These are phyloP conservation scores for Sicyos baderoa DNA, from an alignment of 306 rosid species.

Conservation along the genomic window DNA sequence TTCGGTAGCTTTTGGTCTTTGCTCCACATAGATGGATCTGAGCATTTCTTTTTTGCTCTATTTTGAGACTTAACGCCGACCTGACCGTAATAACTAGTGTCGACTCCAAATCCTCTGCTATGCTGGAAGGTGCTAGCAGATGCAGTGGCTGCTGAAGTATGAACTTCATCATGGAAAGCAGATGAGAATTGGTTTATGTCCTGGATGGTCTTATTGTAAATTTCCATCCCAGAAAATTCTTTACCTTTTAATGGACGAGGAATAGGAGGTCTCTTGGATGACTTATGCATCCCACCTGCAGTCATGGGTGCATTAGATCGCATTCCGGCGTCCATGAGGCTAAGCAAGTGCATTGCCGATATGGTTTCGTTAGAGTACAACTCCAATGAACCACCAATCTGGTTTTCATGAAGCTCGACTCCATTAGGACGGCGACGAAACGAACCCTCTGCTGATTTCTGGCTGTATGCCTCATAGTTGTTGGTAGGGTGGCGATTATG, in stretches of 20 bases:
- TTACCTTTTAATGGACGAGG: slow-evolving; percentile 42
- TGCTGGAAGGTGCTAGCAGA: slow-evolving; percentile 46
- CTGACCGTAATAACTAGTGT: slow-evolving; percentile 32
- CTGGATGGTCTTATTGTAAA: slow-evolving; percentile 37
- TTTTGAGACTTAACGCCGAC: slow-evolving; percentile 40
- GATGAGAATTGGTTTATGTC: slow-evolving; percentile 36
- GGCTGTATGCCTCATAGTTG: slow-evolving; percentile 43
- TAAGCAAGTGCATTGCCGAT: slow-evolving; percentile 98
- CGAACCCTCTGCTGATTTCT: slow-evolving; percentile 46
- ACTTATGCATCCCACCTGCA: slow-evolving; percentile 37
- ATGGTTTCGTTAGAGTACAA: slow-evolving; percentile 79
- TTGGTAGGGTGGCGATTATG: slow-evolving; percentile 39
- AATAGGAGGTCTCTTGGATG: slow-evolving; percentile 48
- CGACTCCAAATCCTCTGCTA: slow-evolving; percentile 30
- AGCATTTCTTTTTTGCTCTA: slow-evolving; percentile 45
- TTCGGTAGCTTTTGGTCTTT: slow-evolving; percentile 30
- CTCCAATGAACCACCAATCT: slow-evolving; percentile 49
- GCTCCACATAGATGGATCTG: slow-evolving; percentile 33
- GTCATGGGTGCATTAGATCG: slow-evolving; percentile 53
- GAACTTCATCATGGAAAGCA: slow-evolving; percentile 34
- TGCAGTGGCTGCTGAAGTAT: slow-evolving; percentile 38
- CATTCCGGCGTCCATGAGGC: slow-evolving; percentile 93
- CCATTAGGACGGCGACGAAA: slow-evolving; percentile 42
- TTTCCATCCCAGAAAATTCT: slow-evolving; percentile 36
- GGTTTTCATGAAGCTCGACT: slow-evolving; percentile 47